Conservation (phyloP, 2,329 filamentous ascomycete genomes). For the Monosporascus sp. region DNA sequence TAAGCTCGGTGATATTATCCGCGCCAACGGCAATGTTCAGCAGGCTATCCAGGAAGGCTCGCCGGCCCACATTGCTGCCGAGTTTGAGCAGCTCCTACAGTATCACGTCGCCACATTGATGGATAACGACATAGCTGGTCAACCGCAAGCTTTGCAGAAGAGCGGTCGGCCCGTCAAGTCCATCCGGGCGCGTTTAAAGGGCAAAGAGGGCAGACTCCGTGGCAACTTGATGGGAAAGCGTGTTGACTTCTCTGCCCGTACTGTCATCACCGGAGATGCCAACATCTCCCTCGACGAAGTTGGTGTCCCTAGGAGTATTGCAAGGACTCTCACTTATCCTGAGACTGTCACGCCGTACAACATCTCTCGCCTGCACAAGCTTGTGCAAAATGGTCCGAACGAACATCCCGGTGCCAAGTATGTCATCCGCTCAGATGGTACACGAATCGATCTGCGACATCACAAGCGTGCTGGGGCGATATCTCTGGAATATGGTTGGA, state of each 20-base stretch:
- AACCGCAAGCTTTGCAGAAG: slow-evolving; percentile 93
- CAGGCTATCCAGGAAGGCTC: slow-evolving; percentile 88
- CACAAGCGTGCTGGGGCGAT: slow-evolving; percentile 85
- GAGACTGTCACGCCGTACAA: slow-evolving; percentile 98
- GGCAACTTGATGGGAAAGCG: slow-evolving; percentile 99
- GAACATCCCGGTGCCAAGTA: slow-evolving; percentile 96
- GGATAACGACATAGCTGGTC: slow-evolving; percentile 98
- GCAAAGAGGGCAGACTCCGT: slow-evolving; percentile 95
- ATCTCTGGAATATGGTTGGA: slow-evolving; percentile 92
- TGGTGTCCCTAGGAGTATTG: slow-evolving; percentile 90
- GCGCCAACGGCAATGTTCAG: slow-evolving; percentile 91
- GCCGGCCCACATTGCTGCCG: slow-evolving; percentile 81
- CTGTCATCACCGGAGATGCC: slow-evolving; percentile 97
- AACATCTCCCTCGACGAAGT: slow-evolving; percentile 96
- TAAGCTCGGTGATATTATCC: slow-evolving; percentile 97
- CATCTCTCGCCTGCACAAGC: slow-evolving; percentile 81
- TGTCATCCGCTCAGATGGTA: slow-evolving; percentile 88
- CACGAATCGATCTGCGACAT: slow-evolving; percentile 89
- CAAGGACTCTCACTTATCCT: slow-evolving; percentile 87
- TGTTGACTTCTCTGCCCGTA: slow-evolving; percentile 98
- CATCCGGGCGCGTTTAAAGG: slow-evolving; percentile 94
- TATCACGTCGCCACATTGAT: slow-evolving; percentile 99
- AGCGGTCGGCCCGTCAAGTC: slow-evolving; percentile 95
- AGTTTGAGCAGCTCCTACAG: slow-evolving; percentile 88
- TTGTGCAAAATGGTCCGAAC: slow-evolving; percentile 90